Evolutionary conservation across 371 early-diverging fungal genomes (phyloP), one percentile per base, ranked within the genome.

Genomic region (Mucor racemosus): DNA sequence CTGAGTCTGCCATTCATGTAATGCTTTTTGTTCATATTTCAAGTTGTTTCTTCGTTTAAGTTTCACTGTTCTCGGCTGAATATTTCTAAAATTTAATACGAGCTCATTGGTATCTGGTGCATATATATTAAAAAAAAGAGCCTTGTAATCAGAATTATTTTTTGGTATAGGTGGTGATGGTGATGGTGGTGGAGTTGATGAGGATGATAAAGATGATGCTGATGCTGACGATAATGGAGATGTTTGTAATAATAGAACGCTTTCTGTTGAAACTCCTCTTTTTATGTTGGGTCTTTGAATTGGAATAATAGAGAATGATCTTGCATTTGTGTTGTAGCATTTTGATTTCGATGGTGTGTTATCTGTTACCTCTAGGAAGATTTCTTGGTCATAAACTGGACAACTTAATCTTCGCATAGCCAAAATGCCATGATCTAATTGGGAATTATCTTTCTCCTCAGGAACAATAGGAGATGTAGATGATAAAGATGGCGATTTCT

Each of bases 1-100:
- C 6, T 71, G 42, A 0, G 57, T 66, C n/a, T 69, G 71, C 80
- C 80, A 80, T 1, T 73, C 65, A 17, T 59, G n/a, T 5, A 80
- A 35, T 1, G 74, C 72, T 35, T 72, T 75, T 53, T 39, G 48
- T 57, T 80, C 80, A 8, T 62, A 57, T 36, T 74, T 73, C 5
- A 40, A 33, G 17, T 65, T 72, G 21, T 56, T 36, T 14, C 64
- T 65, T n/a, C 68, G 70, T n/a, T 62, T 64, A 3, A 71, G 56
- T 31, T 58, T 64, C 10, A 36, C 48, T 9, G 58, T 46, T 42
- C 76, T 62, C 0, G 73, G 68, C 21, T 67, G 64, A n/a, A 76
- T 67, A n/a, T 53, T 15, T 8, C 44, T 19, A 39, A 73, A 68
- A 8, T 59, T 19, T 17, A 76, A n/a, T 1, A 76, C 33, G 5